Evolutionary conservation across 2,329 filamentous ascomycete genomes (phyloP), one percentile per base, ranked within the genome.

Genomic region (Ophiocordyceps camponoti-leonardi): DNA sequence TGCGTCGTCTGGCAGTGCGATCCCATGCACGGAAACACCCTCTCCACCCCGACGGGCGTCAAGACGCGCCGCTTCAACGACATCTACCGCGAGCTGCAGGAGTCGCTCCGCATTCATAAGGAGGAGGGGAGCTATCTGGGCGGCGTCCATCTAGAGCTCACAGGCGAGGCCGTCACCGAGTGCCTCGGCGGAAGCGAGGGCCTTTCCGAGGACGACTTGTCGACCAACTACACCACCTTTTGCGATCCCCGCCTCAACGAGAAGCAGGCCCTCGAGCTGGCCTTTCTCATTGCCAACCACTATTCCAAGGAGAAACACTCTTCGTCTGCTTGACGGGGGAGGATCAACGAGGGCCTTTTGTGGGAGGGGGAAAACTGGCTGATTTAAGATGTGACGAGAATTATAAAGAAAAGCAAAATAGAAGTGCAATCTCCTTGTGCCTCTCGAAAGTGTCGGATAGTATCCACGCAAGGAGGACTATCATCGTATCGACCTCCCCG

Each of bases 1-100:
- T 66, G 63, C 20, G 86, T 94, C 4, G 86, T 95, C 54, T 96
- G 90, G 90, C 92, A 96, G 67, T 96, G 90, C 66, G 92, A 98
- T 64, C 92, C 92, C 20, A 98, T 98, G 92, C 92, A 98, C 65
- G 92, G 92, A 50, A 83, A 83, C 64, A 82, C 78, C 35, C 67
- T 72, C 41, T 73, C 75, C 19, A 90, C 85, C 0, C 73, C 77
- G 0, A 68, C 75, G 0, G 87, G 87, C 23, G 77, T 95, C 66
- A 98, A 98, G 71, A 98, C 92, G 2, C 77, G 92, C 16, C 81
- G 83, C 46, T 98, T 98, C 70, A 77, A 76, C 50, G 83, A 92
- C 60, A 94, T 98, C 55, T 81, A 95, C 60, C 77, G 76, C 1
- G 92, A 98, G 68, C 73, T 98, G 41, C 77, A 81, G 49, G 79